These are phyloP conservation scores for Macrophomina pseudophaseolina DNA, from an alignment of 2,329 filamentous ascomycete species.

Conservation along the genomic window DNA sequence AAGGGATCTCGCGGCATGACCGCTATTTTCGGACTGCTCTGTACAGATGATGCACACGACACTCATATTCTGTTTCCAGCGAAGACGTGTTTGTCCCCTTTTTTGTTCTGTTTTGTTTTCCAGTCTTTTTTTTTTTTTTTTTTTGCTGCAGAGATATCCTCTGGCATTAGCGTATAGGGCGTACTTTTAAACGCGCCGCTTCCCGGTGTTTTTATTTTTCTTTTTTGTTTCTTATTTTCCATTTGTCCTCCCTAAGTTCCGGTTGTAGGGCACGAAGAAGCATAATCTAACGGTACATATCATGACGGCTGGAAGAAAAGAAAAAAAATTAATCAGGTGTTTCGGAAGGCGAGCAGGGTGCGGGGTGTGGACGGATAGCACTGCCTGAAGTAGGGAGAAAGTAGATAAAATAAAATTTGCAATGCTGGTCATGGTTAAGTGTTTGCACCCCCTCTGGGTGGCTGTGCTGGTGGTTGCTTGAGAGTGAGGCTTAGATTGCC, in stretches of 20 bases:
- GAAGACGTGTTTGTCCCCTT: not conserved
- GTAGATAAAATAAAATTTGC: not conserved
- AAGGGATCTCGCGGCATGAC: not conserved
- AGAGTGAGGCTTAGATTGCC: not conserved
- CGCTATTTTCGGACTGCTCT: not conserved
- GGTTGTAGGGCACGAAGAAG: not conserved
- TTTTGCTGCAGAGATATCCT: not conserved
- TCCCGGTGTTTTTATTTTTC: not conserved
- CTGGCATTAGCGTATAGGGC: conserved; percentile 1
- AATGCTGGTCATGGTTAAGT: not conserved
- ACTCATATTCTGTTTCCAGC: not conserved
- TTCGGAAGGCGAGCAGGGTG: not conserved
- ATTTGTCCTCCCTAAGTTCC: not conserved
- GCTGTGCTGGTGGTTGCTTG: not conserved
- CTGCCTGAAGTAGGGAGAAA: not conserved
- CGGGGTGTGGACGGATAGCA: not conserved
- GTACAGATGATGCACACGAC: conserved; percentile 22
- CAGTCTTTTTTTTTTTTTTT: not conserved
- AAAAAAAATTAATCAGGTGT: not conserved
- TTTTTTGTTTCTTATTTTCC: not conserved
- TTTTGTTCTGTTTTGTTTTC: not conserved
- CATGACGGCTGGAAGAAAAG: not conserved
- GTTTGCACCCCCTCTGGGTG: not conserved
- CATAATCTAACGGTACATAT: not conserved
- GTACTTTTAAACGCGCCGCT: not conserved